phyloP scores from a whole-genome alignment of 305 asterid species.

The Solanum aculeatissimum region DNA sequence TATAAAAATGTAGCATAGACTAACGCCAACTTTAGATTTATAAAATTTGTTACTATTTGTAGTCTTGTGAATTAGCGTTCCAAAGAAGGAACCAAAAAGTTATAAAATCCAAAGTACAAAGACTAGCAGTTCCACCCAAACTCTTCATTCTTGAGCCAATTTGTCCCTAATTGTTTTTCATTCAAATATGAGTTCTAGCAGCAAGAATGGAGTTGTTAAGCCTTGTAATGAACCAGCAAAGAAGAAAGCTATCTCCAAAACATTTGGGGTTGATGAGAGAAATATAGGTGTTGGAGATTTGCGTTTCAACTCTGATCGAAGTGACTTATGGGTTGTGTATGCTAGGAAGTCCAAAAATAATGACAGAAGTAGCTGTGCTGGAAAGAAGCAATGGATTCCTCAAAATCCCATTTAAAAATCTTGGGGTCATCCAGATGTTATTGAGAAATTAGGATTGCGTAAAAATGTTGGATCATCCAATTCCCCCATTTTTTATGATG shows the following conservation, averaged over 20 bases:
- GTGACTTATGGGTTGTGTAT: not conserved
- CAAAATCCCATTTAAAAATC: not conserved
- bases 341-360: not conserved
- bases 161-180: not conserved
- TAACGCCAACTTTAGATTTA: not conserved
- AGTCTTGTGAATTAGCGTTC: not conserved
- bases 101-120: not conserved
- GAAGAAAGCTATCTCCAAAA: not conserved
- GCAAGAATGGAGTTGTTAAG: not conserved
- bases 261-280: not conserved
- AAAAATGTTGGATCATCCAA: not conserved
- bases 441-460: not conserved
- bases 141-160: not conserved
- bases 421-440: not conserved
- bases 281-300: not conserved
- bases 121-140: not conserved
- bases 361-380: not conserved
- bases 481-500: not conserved
- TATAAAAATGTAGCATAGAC: not conserved
- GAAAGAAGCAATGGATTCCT: not conserved
- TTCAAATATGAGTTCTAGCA: not conserved
- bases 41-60: not conserved
- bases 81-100: not conserved
- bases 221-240: not conserved
- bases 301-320: not conserved